Conservation (phyloP, 768 basidiomycete genomes). For the Xanthoconium purpureum region DNA sequence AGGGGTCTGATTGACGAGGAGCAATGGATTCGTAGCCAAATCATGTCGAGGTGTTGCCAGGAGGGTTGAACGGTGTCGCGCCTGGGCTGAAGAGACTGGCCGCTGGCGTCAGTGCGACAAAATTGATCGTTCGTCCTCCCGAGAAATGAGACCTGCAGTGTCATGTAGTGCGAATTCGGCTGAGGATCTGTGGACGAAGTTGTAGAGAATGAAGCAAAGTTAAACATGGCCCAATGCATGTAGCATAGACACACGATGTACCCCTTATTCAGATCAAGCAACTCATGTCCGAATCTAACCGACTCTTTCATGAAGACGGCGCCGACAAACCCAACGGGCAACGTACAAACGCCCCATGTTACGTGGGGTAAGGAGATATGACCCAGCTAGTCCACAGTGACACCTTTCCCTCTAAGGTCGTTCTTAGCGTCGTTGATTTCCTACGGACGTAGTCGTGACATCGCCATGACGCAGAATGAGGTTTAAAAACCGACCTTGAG, state of each 20-base stretch:
- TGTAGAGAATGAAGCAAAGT: too few relatives aligned
- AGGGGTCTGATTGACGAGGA: neutral
- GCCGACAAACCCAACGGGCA: too few relatives aligned
- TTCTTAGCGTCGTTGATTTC: slow-evolving; percentile 60
- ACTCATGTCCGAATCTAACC: too few relatives aligned
- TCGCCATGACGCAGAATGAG: neutral
- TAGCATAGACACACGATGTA: too few relatives aligned
- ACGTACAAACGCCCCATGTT: too few relatives aligned
- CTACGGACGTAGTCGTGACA: slow-evolving; percentile 30
- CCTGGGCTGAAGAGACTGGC: slow-evolving; percentile 32
- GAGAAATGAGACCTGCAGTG: neutral
- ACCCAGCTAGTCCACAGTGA: slow-evolving; percentile 50
- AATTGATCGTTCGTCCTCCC: slow-evolving; percentile 31
- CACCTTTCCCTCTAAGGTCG: slow-evolving; percentile 56
- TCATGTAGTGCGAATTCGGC: too few relatives aligned
- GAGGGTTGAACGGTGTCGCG: slow-evolving; percentile 35
- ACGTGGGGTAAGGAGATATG: neutral
- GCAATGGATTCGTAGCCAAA: slow-evolving; percentile 30
- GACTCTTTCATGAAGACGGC: too few relatives aligned
- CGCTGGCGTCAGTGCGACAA: slow-evolving; percentile 36
- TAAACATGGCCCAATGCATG: too few relatives aligned
- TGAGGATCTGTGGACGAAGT: neutral
- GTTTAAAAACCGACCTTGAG: slow-evolving; percentile 40
- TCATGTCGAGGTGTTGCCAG: slow-evolving; percentile 35
- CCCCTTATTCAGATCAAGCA: too few relatives aligned